Evolutionary conservation across 495 filamentous ascomycete species (phyloP).

Genomic region (Aspergillus haitiensis): DNA sequence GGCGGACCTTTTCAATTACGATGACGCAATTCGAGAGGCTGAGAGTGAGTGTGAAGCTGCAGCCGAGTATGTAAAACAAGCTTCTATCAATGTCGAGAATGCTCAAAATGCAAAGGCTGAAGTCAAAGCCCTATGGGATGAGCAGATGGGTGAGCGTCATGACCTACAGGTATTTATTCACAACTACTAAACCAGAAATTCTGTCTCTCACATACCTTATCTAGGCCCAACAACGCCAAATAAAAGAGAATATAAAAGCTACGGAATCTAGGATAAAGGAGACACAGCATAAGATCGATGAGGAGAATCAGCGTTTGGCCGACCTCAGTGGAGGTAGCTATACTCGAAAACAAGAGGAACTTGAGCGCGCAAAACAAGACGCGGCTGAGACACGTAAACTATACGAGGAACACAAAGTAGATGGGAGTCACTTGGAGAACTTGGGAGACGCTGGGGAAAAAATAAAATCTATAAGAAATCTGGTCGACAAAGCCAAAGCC

Average conservation of each 20-base stretch:
- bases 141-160: conserved; percentile 43
- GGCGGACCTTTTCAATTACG: conserved; percentile 39
- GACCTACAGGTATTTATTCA: conserved; percentile 44
- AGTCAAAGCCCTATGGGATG: conserved; percentile 41
- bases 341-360: conserved; percentile 48
- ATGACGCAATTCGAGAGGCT: conserved; percentile 44
- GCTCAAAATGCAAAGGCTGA: conserved; percentile 41
- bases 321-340: conserved; percentile 55
- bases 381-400: conserved; percentile 33
- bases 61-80: conserved; percentile 54
- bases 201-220: conserved; percentile 17
- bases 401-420: conserved; percentile 35
- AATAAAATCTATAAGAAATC: conserved; percentile 24
- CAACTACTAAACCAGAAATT: background rate
- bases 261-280: conserved; percentile 43
- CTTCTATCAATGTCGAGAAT: conserved; percentile 50
- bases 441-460: conserved; percentile 40
- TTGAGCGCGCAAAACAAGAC: conserved; percentile 39
- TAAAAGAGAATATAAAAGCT: conserved; percentile 46
- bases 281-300: conserved; percentile 40
- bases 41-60: conserved; percentile 52
- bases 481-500: conserved; percentile 32
- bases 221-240: conserved; percentile 54
- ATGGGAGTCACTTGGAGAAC: conserved; percentile 32
- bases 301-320: conserved; percentile 52